Base-by-base conservation (phyloP, 2,329 filamentous ascomycete genomes). In the Gnomoniopsis sp. region DNA sequence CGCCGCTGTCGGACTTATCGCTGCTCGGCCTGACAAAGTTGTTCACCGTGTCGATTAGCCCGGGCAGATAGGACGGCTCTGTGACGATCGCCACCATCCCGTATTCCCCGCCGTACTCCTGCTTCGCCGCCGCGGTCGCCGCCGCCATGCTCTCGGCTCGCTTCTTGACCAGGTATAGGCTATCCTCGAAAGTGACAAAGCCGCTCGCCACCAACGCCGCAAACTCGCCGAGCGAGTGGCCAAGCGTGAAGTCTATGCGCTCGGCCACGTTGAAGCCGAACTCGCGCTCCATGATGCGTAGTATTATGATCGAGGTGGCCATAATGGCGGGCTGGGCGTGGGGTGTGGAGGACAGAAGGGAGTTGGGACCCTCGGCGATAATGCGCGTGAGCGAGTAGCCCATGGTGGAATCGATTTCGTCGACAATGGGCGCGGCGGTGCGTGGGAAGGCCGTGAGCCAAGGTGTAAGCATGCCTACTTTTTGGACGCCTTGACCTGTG, bases 241-340 rank as follows among this genome's bases (percentile, higher is more conserved):
- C 93, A 23, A 97, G 80, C 1, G 90, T 90, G 38, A 96, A 86
- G 74, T 96, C 90, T 47, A 92, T 87, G 60, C 88, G 81, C 57
- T 89, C 84, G 46, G 22, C 74, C 7, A 87, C 83, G 58, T 84
- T 79, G 75, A 97, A 96, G 44, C 83, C 86, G 70, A 93, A 97
- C 65, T 96, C 90, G 62, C 84, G 79, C 76, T 97, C 91, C 63
- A 98, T 81, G 61, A 97, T 87, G 57, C 90, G 88, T 56, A 97
- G 81, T 69, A 97, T 96, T 60, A 96, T 83, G 69, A 97, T 87
- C 30, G 91, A 96, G 3, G 91, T 95, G 15, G 92, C 91, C 91
- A 98, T 96, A 73, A 97, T 96, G 67, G 93, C 93, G 1, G 93
- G 93, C 73, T 98, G 93, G 3, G 93, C 90, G 70, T 96, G 93